Conservation (phyloP, 129 eudicot species). For the Tagetes patula region DNA sequence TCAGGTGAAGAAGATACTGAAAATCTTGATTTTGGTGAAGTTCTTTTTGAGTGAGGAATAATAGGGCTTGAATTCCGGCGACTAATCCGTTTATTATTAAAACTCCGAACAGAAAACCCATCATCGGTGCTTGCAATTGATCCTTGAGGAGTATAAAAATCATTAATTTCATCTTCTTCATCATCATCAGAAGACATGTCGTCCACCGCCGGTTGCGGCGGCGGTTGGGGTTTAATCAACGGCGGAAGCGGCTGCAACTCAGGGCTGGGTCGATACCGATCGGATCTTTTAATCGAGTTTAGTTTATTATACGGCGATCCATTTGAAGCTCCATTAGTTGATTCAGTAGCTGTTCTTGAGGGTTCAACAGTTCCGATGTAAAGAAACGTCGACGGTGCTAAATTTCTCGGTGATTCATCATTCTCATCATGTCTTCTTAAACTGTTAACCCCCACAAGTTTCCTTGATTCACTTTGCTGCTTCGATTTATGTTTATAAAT, state of each 20-base stretch:
- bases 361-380: constrained; percentile 96
- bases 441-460: constrained; percentile 50
- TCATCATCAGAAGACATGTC: constrained; percentile 58
- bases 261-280: constrained; percentile 86
- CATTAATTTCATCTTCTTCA: constrained; percentile 69
- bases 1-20: constrained; percentile 68
- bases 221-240: constrained; percentile 41
- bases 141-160: constrained; percentile 88
- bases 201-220: constrained; percentile 51
- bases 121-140: constrained; percentile 77
- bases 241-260: constrained; percentile 96
- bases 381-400: constrained; percentile 66
- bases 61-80: constrained; percentile 25
- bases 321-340: constrained; percentile 37
- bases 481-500: constrained; percentile 55
- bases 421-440: constrained; percentile 23
- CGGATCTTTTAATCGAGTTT: constrained; percentile 58
- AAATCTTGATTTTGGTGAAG: constrained; percentile 73
- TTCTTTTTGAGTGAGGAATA: constrained; percentile 68
- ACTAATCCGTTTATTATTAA: constrained; percentile 30
- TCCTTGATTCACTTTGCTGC: constrained; percentile 53
- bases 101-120: constrained; percentile 46
- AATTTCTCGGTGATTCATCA: constrained; percentile 44
- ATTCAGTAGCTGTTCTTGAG: constrained; percentile 44
- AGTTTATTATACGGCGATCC: constrained; percentile 74